Percentiles rank a stretch among this genome's conserved stretches.
These are phyloP conservation scores for Emergomyces pasteurianus DNA, from an alignment of 2,329 filamentous ascomycete species.

Conservation along the genomic window DNA sequence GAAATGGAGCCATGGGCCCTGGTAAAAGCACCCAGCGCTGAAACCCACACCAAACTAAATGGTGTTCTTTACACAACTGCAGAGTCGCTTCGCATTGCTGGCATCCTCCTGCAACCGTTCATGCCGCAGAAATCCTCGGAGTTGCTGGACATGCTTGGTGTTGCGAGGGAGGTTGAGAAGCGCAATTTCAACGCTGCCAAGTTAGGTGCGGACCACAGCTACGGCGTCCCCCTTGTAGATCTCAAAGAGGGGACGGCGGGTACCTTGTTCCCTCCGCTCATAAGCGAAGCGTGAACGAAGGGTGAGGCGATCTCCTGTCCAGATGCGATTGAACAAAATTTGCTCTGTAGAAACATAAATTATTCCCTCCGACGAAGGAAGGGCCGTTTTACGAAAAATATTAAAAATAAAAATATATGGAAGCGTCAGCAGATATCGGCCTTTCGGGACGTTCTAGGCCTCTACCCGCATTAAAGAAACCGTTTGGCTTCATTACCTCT, in stretches of 20 bases:
- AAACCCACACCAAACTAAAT: conserved; percentile 36
- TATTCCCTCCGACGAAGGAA: too few species aligned
- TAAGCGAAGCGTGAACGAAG: conserved; percentile 25
- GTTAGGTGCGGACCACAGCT: conserved; percentile 54
- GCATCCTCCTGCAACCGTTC: conserved; percentile 79
- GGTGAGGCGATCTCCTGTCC: background rate
- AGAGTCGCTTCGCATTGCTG: conserved; percentile 66
- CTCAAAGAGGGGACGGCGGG: conserved; percentile 33
- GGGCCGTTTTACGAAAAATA: too few species aligned
- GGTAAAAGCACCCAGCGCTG: conserved; percentile 26
- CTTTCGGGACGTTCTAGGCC: background rate
- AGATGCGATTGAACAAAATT: background rate
- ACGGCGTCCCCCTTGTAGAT: conserved; percentile 44
- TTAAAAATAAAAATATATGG: too few species aligned
- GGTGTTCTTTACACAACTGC: conserved; percentile 56
- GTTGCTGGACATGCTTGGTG: conserved; percentile 67
- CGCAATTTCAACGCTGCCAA: conserved; percentile 52
- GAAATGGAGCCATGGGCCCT: conserved; percentile 57
- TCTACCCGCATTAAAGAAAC: background rate
- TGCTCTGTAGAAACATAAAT: background rate
- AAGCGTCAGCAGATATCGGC: background rate
- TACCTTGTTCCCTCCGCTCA: conserved; percentile 41
- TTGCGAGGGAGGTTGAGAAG: conserved; percentile 40
- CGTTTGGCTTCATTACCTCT: too few species aligned
- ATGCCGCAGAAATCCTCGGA: conserved; percentile 67